A percentile compares a stretch with the other conserved stretches of the same genome.
Evolutionary conservation across 1,284 basidiomycete genomes (phyloP).

Genomic region (Wallemia ichthyophaga): DNA sequence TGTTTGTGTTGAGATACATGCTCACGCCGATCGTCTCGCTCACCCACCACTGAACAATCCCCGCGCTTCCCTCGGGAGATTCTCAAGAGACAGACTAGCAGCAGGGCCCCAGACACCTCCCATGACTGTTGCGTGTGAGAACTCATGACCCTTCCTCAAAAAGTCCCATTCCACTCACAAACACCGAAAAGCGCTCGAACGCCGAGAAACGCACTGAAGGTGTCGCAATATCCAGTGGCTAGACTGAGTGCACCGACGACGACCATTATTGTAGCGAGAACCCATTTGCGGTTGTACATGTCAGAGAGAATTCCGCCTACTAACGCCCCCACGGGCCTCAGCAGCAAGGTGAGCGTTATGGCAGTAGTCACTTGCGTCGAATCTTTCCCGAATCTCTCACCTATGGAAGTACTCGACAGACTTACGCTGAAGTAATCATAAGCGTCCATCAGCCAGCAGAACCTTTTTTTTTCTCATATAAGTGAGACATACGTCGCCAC

Average conservation of each 20-base stretch:
- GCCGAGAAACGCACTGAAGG: constrained; percentile 17
- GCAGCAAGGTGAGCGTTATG: constrained; percentile 74
- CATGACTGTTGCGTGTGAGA: no score
- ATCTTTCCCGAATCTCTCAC: no score
- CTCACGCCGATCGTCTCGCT: no score
- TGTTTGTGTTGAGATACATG: no score
- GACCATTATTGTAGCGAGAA: constrained; percentile 35
- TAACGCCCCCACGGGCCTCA: constrained; percentile 60
- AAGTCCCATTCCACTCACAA: constrained; percentile 12
- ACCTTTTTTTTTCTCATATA: no score
- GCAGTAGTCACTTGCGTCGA: constrained; percentile 21
- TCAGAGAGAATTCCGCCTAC: constrained; percentile 48
- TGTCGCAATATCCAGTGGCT: constrained; percentile 24
- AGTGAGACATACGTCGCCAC: no score
- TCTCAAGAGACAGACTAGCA: no score
- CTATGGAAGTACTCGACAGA: no score
- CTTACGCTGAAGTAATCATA: no score
- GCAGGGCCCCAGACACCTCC: no score
- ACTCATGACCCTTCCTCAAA: no score
- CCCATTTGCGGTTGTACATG: constrained; percentile 77
- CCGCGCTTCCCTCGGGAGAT: constrained; percentile 47
- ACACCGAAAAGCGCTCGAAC: constrained; percentile 49
- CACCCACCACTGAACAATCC: constrained; percentile 26
- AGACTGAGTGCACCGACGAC: constrained; percentile 46
- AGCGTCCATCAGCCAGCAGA: no score